Base-by-base conservation (phyloP, 2,329 filamentous ascomycete genomes). In the Aspergillus quadricinctus region DNA sequence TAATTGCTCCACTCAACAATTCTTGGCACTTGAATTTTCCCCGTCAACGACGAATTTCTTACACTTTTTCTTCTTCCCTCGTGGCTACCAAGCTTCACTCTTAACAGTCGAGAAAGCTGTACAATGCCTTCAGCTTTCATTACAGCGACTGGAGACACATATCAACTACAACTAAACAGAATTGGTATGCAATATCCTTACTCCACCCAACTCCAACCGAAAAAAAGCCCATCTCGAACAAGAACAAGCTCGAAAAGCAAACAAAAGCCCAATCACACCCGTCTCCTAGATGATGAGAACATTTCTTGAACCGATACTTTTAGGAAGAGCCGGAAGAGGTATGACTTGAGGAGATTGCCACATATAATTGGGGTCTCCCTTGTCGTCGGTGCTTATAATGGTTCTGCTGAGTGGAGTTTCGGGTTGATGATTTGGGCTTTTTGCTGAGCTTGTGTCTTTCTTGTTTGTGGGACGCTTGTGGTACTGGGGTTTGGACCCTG, bases 321-420 rank as follows among this genome's bases (percentile, higher is more conserved):
- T 77, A 77, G 75, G 75, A 77, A 77, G 75, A 77, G 75, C 75
- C 75, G 75, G 73, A 77, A 77, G 65, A 77, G 75, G 75, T 72
- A 77, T 77, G 75, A 54, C 75, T 70, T 59, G 64, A 48, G 53
- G 50, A 57, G 53, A 49, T 57, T 54, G 54, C 54, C 37, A 62
- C 60, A 60, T 57, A 54, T 35, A 55, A 35, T 62, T 54, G 25
- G 58, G 55, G 57, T 63, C 55, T 59, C 58, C 61, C 61, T 66
- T 73, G 75, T 72, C 68, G 75, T 77, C 75, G 75, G 66, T 77
- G 75, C 75, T 77, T 77, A 77, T 65, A 77, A 75, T 69, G 75
- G 75, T 77, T 77, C 74, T 71, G 63, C 75, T 77, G 75, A 77
- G 63, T 67, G 66, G 64, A 62, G 61, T 67, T 61, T 55, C 46